Evolutionary conservation across 148 eudicot genomes (phyloP).

Genomic region (Salicornia ramosissima): DNA sequence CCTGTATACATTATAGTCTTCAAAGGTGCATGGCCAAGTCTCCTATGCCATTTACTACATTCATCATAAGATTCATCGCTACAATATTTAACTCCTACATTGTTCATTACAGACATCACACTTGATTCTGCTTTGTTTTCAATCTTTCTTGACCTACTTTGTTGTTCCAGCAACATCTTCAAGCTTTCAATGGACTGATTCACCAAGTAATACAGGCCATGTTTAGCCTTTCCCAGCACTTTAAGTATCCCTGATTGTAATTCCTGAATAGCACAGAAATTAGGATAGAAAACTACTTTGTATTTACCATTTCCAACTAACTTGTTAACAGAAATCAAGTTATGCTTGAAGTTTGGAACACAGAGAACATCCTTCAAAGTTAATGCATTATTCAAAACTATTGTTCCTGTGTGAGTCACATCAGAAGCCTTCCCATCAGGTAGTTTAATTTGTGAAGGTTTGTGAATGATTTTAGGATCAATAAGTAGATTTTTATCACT

Average conservation of each 20-base stretch:
- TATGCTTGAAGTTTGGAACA: not conserved
- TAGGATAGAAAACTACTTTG: not conserved
- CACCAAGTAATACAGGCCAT: too few relatives aligned
- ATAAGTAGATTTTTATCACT: not conserved
- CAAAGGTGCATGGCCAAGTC: too few relatives aligned
- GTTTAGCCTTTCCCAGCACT: too few relatives aligned
- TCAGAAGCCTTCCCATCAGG: not conserved
- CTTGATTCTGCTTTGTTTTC: too few relatives aligned
- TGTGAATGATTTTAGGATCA: too few relatives aligned
- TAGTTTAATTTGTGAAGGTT: too few relatives aligned
- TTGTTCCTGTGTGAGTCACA: not conserved
- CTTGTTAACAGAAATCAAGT: not conserved
- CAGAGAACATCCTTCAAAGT: not conserved
- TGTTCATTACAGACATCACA: too few relatives aligned
- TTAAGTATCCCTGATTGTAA: not conserved
- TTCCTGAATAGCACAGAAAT: not conserved
- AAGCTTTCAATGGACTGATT: too few relatives aligned
- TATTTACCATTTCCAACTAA: not conserved
- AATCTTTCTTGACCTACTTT: too few relatives aligned
- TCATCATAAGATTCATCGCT: not conserved
- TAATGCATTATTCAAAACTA: not conserved
- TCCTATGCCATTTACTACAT: too few relatives aligned
- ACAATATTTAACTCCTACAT: not conserved
- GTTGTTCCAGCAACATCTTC: too few relatives aligned
- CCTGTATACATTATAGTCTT: not conserved